These are phyloP conservation scores for Sporothrix mexicana DNA, from an alignment of 2,329 filamentous ascomycete genomes.

Conservation along the genomic window DNA sequence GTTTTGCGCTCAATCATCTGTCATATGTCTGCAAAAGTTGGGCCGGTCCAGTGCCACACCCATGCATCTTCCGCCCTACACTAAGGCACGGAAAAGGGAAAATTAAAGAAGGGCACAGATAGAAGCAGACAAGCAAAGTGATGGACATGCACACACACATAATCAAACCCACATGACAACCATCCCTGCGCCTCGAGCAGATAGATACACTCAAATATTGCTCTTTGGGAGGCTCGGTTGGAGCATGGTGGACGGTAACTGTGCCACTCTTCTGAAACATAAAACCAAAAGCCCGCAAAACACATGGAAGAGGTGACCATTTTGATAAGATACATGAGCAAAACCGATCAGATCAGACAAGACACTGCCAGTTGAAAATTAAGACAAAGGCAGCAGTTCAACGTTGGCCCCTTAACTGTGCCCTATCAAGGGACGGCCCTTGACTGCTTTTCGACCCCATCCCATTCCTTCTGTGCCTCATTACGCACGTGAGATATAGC, in stretches of 20 bases:
- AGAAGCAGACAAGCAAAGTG: neutral
- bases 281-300: neutral
- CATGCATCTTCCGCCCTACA: conserved; percentile 15
- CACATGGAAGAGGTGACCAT: neutral
- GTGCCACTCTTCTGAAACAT: neutral
- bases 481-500: neutral
- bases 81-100: conserved; percentile 2
- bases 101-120: neutral
- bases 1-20: neutral
- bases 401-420: neutral
- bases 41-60: conserved; percentile 8
- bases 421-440: conserved; percentile 13
- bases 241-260: neutral
- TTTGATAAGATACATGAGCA: too few species aligned
- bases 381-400: conserved; percentile 16
- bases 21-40: neutral
- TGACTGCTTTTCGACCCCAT: neutral
- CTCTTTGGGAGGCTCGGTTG: neutral
- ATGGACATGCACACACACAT: neutral
- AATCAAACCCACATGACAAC: conserved; percentile 10
- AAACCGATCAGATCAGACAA: neutral
- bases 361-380: neutral
- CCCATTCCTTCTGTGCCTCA: conserved; percentile 5
- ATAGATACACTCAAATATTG: neutral
- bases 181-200: conserved; percentile 16